phyloP scores from a whole-genome alignment of 768 basidiomycete genomes.

The Leucosporidium scottii region DNA sequence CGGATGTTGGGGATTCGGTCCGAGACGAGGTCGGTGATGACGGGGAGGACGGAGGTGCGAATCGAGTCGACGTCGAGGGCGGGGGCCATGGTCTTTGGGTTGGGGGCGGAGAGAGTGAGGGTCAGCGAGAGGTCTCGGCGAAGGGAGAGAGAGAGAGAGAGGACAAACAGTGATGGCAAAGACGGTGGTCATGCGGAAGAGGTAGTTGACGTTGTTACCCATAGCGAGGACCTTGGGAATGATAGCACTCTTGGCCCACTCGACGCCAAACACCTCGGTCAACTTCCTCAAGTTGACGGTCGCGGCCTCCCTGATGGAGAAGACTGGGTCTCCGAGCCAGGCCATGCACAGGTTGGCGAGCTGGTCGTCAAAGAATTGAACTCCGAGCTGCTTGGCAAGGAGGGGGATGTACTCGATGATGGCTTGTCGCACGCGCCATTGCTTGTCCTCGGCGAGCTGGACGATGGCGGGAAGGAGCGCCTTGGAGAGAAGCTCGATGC shows the following conservation, averaged over 20 bases:
- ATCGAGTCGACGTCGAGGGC: constrained; percentile 78
- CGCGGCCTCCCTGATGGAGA: constrained; percentile 96
- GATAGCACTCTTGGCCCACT: constrained; percentile 89
- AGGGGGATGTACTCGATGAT: constrained; percentile 99
- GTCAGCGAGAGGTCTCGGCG: not conserved
- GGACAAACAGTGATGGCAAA: constrained; percentile 84
- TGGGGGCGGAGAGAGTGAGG: not conserved
- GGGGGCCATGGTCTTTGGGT: constrained; percentile 91
- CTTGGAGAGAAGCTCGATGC: constrained; percentile 87
- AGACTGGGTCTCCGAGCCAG: constrained; percentile 97
- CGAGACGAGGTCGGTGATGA: constrained; percentile 68
- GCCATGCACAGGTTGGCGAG: constrained; percentile 96
- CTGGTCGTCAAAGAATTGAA: constrained; percentile 95
- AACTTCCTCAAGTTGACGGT: constrained; percentile 93
- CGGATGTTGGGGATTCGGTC: constrained; percentile 98
- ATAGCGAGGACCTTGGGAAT: constrained; percentile 95
- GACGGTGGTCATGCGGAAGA: constrained; percentile 97
- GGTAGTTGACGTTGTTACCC: constrained; percentile 93
- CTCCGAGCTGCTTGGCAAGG: constrained; percentile 93
- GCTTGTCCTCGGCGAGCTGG: constrained; percentile 96
- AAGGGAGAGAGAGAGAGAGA: not conserved
- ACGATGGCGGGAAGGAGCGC: constrained; percentile 96
- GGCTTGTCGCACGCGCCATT: constrained; percentile 98
- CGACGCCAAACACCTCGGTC: constrained; percentile 96
- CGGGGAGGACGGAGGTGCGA: constrained; percentile 71